These are phyloP conservation scores for Alternaria postmessia DNA, from an alignment of 2,329 filamentous ascomycete species.

Conservation along the genomic window DNA sequence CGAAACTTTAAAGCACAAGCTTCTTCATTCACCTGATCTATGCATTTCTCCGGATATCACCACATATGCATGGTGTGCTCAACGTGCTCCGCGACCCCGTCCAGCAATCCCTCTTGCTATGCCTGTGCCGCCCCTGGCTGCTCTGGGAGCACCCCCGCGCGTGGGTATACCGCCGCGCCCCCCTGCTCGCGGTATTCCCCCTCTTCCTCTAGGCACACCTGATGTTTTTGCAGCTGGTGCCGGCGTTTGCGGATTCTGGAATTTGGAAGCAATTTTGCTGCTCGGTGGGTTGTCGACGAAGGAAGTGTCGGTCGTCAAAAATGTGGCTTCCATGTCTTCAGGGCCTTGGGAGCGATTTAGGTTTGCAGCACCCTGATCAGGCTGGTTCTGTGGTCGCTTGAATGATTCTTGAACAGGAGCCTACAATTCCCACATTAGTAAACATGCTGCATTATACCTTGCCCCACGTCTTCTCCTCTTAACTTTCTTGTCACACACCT, in stretches of 20 bases:
- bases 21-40: not conserved
- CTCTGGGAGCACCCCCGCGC: conserved; percentile 42
- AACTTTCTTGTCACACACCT: conserved; percentile 64
- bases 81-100: conserved; percentile 42
- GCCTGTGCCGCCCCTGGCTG: conserved; percentile 47
- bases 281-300: conserved; percentile 85
- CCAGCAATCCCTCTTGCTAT: conserved; percentile 47
- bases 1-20: conserved; percentile 3
- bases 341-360: conserved; percentile 34
- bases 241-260: conserved; percentile 48
- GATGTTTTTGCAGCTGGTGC: conserved; percentile 33
- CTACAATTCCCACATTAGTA: conserved; percentile 53
- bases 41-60: conserved; percentile 13
- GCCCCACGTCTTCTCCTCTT: too few relatives aligned
- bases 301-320: conserved; percentile 91
- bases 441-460: not conserved
- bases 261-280: conserved; percentile 57
- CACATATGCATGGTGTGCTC: conserved; percentile 12
- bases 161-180: conserved; percentile 46
- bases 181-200: conserved; percentile 47
- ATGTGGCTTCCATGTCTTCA: conserved; percentile 76
- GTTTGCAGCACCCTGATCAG: conserved; percentile 30
- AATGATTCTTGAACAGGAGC: conserved; percentile 87
- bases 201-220: conserved; percentile 37
- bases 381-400: conserved; percentile 52